A percentile compares a stretch with the other conserved stretches of the same genome.
phyloP scores from a whole-genome alignment of 1,284 basidiomycete genomes.

The Tilletia walkeri region DNA sequence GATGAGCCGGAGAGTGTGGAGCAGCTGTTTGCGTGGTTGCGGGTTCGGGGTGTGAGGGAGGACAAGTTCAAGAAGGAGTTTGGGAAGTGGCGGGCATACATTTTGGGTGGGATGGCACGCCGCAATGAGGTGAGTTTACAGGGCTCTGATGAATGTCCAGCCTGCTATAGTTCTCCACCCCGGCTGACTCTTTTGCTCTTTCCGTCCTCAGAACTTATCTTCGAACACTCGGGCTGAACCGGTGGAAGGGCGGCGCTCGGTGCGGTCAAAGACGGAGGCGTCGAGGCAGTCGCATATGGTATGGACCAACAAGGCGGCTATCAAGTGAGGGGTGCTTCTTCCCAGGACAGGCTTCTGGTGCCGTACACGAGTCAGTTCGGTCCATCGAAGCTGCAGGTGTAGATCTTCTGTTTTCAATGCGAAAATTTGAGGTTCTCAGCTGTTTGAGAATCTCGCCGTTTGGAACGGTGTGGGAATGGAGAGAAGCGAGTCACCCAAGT shows the following conservation, averaged over 20 bases:
- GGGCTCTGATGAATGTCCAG: neutral
- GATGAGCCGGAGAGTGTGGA: constrained; percentile 83
- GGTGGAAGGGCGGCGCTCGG: neutral
- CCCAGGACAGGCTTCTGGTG: too few species aligned
- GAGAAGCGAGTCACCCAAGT: too few species aligned
- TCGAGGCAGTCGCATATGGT: constrained; percentile 11
- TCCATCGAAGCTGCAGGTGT: too few species aligned
- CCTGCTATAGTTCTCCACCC: neutral
- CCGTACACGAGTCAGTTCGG: too few species aligned
- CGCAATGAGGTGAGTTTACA: constrained; percentile 7
- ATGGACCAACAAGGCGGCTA: constrained; percentile 15
- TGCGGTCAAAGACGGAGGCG: constrained; percentile 12
- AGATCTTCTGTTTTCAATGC: too few species aligned
- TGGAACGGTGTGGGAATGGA: too few species aligned
- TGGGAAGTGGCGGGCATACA: constrained; percentile 79
- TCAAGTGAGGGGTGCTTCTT: neutral
- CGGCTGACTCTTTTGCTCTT: neutral
- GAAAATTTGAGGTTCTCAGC: too few species aligned
- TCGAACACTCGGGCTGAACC: neutral
- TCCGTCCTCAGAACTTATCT: neutral
- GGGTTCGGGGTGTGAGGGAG: constrained; percentile 84
- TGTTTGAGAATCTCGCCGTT: too few species aligned
- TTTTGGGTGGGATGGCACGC: constrained; percentile 69
- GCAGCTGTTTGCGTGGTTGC: constrained; percentile 81
- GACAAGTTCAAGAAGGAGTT: constrained; percentile 74